Percentiles rank a stretch among this genome's conserved stretches.
These are phyloP conservation scores for Gracilaria gracilis DNA, from an alignment of 23 red algal genomes.

Conservation along the genomic window DNA sequence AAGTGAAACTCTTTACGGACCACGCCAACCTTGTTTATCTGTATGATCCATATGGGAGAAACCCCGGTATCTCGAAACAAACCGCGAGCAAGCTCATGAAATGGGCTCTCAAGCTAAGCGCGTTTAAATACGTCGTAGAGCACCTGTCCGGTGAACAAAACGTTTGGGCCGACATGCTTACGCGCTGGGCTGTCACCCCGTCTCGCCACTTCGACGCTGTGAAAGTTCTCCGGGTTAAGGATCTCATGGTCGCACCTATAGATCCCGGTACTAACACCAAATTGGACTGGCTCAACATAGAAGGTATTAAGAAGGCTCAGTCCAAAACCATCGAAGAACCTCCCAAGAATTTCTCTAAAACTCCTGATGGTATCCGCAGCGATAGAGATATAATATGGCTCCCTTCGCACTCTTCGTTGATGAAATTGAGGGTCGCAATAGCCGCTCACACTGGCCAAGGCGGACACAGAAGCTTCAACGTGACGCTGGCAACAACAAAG, in stretches of 20 bases:
- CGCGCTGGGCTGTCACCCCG: constrained; percentile 11
- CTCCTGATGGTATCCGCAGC: background rate
- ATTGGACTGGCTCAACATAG: no score
- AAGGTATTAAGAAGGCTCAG: background rate
- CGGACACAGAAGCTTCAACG: background rate
- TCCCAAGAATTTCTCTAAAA: background rate
- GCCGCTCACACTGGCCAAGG: constrained; percentile 39
- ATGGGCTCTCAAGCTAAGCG: background rate
- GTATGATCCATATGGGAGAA: constrained; percentile 18
- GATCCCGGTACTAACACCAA: background rate
- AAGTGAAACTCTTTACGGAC: constrained; percentile 23
- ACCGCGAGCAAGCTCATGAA: constrained; percentile 36
- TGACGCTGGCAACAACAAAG: constrained; percentile 4
- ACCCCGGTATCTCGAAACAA: background rate
- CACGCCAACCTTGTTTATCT: constrained; percentile 46
- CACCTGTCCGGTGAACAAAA: constrained; percentile 36
- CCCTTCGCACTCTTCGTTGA: background rate
- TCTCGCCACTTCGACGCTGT: background rate
- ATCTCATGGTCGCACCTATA: constrained; percentile 16
- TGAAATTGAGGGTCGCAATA: constrained; percentile 19
- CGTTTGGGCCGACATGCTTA: constrained; percentile 47
- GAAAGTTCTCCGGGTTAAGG: background rate
- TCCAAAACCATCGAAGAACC: background rate
- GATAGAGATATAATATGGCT: constrained; percentile 17
- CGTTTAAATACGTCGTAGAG: constrained; percentile 25